phyloP scores from a whole-genome alignment of 2,329 filamentous ascomycete species.

The Laburnicola sp. region DNA sequence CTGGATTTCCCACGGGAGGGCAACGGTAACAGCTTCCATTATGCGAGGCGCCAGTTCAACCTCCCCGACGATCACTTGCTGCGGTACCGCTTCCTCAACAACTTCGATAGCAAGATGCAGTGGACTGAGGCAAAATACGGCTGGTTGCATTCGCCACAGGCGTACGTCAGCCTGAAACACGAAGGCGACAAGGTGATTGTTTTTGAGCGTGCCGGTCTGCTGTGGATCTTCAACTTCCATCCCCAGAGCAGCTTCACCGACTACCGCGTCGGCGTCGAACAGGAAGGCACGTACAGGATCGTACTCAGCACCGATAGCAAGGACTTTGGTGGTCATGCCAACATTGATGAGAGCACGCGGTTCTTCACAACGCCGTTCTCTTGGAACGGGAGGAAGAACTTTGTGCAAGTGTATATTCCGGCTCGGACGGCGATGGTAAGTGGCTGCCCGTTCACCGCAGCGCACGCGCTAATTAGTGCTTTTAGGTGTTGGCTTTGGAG shows the following conservation, averaged over 20 bases:
- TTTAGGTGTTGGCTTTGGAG: constrained; percentile 11
- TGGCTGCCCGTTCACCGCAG: constrained; percentile 15
- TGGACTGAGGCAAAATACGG: constrained; percentile 82
- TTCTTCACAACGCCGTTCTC: constrained; percentile 90
- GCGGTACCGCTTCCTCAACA: constrained; percentile 88
- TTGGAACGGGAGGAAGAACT: constrained; percentile 91
- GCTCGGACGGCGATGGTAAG: constrained; percentile 78
- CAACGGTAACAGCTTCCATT: constrained; percentile 92
- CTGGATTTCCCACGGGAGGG: constrained; percentile 95
- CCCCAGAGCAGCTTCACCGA: constrained; percentile 82
- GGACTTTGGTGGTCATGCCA: constrained; percentile 76
- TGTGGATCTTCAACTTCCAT: constrained; percentile 98
- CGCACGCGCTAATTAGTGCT: background rate
- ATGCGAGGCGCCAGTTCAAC: constrained; percentile 90
- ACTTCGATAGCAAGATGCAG: constrained; percentile 94
- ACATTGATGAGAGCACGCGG: constrained; percentile 76
- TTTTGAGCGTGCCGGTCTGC: constrained; percentile 85
- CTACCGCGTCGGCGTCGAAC: constrained; percentile 87
- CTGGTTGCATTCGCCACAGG: constrained; percentile 84
- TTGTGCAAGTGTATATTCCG: constrained; percentile 88
- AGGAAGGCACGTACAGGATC: constrained; percentile 80
- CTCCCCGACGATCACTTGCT: constrained; percentile 82
- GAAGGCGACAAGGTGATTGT: constrained; percentile 93
- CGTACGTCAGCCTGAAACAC: constrained; percentile 91
- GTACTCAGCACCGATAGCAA: constrained; percentile 80